Base-by-base conservation (phyloP, 768 basidiomycete species). In the Phaffia australis region DNA sequence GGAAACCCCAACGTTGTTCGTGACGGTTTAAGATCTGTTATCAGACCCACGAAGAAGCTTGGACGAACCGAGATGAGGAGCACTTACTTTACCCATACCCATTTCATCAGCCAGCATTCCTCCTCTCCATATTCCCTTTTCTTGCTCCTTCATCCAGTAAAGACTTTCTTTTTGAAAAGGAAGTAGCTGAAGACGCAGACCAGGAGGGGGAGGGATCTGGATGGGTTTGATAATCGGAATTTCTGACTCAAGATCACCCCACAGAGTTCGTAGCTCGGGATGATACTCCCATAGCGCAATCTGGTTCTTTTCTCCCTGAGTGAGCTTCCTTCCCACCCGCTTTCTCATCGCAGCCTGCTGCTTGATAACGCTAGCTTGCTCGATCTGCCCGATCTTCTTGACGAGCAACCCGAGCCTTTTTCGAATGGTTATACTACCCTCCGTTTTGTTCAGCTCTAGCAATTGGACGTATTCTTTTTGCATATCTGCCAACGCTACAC, bases 81-180 rank as follows among this genome's bases (percentile, higher is more conserved):
- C 14, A 59, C 64, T 14, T 1, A 63, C 66, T 55, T 69, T 69
- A 50, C 67, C 67, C 67, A 69, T 69, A 27, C 67, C 67, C 67
- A 69, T 69, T 55, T 69, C 67, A 25, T 69, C 76, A 23, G 92
- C 90, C 62, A 97, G 80, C 84, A 97, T 86, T 5, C 94, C 95
- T 48, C 94, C 95, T 57, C 81, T 79, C 89, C 93, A 98, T 1
- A 84, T 77, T 8, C 87, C 82, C 63, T 85, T 79, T 75, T 99
- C 95, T 78, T 98, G 95, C 73, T 89, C 81, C 71, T 84, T 83
- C 90, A 99, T 94, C 95, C 95, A 99, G 72, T 80, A 86, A 70
- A 99, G 79, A 77, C 89, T 90, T 78, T 99, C 95, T 58, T 83
- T 84, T 75, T 99, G 95, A 82, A 98, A 99, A 0, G 93, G 94